Base-by-base conservation (phyloP, 2,329 filamentous ascomycete species). In the Microcera coccophila region DNA sequence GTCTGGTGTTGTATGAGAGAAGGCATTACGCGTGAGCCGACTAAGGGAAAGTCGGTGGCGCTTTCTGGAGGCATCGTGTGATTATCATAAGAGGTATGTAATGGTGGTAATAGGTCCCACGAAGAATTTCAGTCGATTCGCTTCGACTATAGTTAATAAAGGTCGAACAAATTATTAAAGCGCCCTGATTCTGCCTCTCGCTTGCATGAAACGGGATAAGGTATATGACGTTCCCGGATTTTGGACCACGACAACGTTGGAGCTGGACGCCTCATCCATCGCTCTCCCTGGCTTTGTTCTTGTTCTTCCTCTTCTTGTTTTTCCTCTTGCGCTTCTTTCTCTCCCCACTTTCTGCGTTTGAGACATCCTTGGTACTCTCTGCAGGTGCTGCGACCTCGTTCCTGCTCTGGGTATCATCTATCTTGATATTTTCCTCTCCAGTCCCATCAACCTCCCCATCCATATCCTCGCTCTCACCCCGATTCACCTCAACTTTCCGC, bases 221-320 rank as follows among this genome's bases (percentile, higher is more conserved):
- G 14, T 28, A 9, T 28, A 28, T 28, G 24, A 9, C n/a, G n/a
- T n/a, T n/a, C n/a, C n/a, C n/a, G n/a, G n/a, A n/a, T n/a, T n/a
- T n/a, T n/a, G n/a, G n/a, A n/a, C n/a, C n/a, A n/a, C n/a, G n/a
- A n/a, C n/a, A n/a, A n/a, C n/a, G n/a, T n/a, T n/a, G n/a, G n/a
- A n/a, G n/a, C n/a, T n/a, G n/a, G 17, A 15, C 35, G 26, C 15
- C 35, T 37, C 19, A 22, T 22, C 19, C 35, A 37, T 9, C 21
- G n/a, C 29, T 53, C 50, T 45, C 22, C 22, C 12, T 53, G 43
- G 41, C 48, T 43, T 17, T 33, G 36, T 55, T 43, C 41, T 53
- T 53, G 50, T 49, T 50, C 26, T 51, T 61, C 38, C 62, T 63
- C 49, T 56, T 59, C 36, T 59, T 56, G 11, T 48, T 57, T 21